A percentile compares a stretch with the other conserved stretches of the same genome.
These are phyloP conservation scores for Trametes pubescens DNA, from an alignment of 1,284 basidiomycete species.

Conservation along the genomic window DNA sequence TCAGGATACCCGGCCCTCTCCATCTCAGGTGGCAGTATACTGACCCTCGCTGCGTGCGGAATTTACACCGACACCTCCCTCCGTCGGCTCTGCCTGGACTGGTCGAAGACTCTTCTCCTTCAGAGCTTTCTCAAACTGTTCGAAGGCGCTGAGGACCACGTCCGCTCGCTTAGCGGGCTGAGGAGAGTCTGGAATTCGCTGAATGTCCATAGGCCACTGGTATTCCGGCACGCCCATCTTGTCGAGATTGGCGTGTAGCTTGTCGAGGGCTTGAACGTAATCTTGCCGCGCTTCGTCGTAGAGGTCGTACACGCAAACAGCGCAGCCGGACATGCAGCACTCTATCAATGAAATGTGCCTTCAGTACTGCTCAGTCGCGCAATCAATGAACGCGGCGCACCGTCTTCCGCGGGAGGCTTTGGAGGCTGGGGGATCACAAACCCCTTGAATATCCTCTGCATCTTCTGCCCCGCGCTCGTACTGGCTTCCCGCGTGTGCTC, in stretches of 20 bases:
- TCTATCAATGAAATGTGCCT: constrained; percentile 52
- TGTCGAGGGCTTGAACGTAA: constrained; percentile 64
- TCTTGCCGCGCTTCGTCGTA: constrained; percentile 80
- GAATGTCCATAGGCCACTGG: constrained; percentile 71
- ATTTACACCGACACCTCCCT: neutral
- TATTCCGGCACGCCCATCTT: constrained; percentile 58
- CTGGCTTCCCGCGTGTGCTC: constrained; percentile 18
- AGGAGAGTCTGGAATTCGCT: constrained; percentile 21
- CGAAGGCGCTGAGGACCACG: constrained; percentile 63
- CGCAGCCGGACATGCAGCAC: constrained; percentile 94
- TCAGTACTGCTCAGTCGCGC: neutral
- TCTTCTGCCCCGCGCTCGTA: constrained; percentile 16
- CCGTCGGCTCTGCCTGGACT: constrained; percentile 32
- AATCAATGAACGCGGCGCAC: constrained; percentile 45
- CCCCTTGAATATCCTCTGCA: constrained; percentile 54
- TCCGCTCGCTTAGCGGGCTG: constrained; percentile 42
- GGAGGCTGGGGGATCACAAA: constrained; percentile 68
- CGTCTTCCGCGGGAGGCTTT: constrained; percentile 67
- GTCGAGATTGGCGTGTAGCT: constrained; percentile 60
- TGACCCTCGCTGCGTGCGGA: constrained; percentile 41
- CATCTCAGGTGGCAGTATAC: constrained; percentile 37
- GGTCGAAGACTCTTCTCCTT: constrained; percentile 49
- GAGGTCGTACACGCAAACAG: constrained; percentile 88
- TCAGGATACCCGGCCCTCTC: constrained; percentile 11
- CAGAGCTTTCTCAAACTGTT: constrained; percentile 68